These are phyloP conservation scores for Globisporangium recalcitrans DNA, from an alignment of 352 stramenopile genomes.

Conservation along the genomic window DNA sequence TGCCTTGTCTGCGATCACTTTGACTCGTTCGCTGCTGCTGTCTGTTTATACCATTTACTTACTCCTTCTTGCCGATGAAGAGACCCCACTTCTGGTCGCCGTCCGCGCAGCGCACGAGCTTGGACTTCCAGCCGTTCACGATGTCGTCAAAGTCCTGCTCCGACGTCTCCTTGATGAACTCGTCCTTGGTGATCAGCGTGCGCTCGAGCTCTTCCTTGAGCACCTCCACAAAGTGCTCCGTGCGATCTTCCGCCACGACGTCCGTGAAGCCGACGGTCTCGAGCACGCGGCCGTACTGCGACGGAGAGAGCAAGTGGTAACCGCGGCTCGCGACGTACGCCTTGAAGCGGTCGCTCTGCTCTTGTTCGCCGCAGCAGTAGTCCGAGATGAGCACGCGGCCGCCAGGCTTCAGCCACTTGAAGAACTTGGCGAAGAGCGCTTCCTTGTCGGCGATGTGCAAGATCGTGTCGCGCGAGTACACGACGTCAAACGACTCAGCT, in stretches of 20 bases:
- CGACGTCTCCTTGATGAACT: slow-evolving; percentile 65
- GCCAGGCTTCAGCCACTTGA: slow-evolving; percentile 35
- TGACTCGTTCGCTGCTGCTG: background rate
- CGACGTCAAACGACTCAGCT: slow-evolving; percentile 53
- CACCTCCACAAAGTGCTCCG: slow-evolving; percentile 56
- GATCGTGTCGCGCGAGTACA: slow-evolving; percentile 48
- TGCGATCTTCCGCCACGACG: slow-evolving; percentile 60
- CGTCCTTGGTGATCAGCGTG: slow-evolving; percentile 50
- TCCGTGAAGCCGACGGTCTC: slow-evolving; percentile 45
- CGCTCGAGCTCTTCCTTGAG: slow-evolving; percentile 59
- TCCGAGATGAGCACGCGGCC: slow-evolving; percentile 42
- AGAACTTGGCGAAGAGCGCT: slow-evolving; percentile 38
- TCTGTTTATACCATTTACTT: slow-evolving; percentile 5
- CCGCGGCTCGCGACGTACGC: slow-evolving; percentile 55
- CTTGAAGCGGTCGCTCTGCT: slow-evolving; percentile 44
- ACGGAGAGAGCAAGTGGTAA: slow-evolving; percentile 58
- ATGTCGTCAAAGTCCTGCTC: slow-evolving; percentile 65
- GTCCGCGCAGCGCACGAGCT: slow-evolving; percentile 58
- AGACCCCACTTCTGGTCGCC: slow-evolving; percentile 78
- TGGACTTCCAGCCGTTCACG: slow-evolving; percentile 61
- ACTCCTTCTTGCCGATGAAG: slow-evolving; percentile 58
- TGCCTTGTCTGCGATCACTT: background rate
- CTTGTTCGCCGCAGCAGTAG: slow-evolving; percentile 63
- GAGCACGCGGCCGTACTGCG: slow-evolving; percentile 52
- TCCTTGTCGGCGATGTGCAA: slow-evolving; percentile 39